Base-by-base conservation (phyloP, 805 yeast genomes). In the Kluyveromyces lactis region DNA sequence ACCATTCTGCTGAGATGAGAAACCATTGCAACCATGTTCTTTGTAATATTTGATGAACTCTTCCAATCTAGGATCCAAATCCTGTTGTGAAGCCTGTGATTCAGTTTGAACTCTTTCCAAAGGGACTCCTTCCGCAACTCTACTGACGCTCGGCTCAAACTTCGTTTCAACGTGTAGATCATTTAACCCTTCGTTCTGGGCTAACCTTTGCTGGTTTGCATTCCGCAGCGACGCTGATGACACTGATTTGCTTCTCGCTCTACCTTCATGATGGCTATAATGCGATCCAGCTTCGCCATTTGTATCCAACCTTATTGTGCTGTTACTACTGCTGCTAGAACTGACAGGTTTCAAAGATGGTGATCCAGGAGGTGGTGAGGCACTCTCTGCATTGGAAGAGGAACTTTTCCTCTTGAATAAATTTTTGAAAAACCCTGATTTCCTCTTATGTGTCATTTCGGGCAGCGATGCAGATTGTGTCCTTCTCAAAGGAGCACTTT, bases 11-110 rank as follows among this genome's bases (percentile, higher is more conserved):
- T 16, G 12, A 6, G 4, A 8, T 6, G 33, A 11, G 21, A 16
- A 16, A 33, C 46, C 49, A 27, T 48, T 42, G 5, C 48, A 28
- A 2, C 60, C 59, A 17, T 52, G 52, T 4, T 51, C 45, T 41
- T 51, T 57, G 44, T 67, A 69, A 43, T 58, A 66, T 32, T 62
- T 56, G 27, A 75, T 49, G 48, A 74, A 75, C 38, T 68, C 69
- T 28, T 69, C 65, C 19, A 75, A 50, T 44, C 69, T 65, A 2
- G 72, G 70, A 46, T 75, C 79, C 13, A 66, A 39, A 23, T 60
- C 58, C 26, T 16, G 18, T 19, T n/a, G 19, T 4, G 17, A 34
- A 15, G 35, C 42, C 11, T 35, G 39, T 3, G 54, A 46, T 19
- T 44, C 47, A n/a, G 58, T 52, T 33, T 47, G 49, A 2, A 55